Base-by-base conservation (phyloP, 169 alveolate species). In the Plasmodium ovale region DNA sequence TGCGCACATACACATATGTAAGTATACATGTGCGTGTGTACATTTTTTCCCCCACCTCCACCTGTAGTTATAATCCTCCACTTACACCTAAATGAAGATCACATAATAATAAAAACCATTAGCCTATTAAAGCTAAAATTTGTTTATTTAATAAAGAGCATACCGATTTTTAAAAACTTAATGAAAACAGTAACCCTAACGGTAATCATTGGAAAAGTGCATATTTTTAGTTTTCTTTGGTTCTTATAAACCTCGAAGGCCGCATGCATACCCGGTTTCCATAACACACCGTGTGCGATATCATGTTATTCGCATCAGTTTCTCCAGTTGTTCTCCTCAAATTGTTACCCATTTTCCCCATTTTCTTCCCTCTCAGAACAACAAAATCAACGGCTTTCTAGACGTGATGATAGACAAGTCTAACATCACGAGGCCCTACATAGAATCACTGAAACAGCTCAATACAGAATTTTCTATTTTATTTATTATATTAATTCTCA, bases 381-480 rank as follows among this genome's bases (percentile, higher is more conserved):
- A 7, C 5, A 65, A 64, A 79, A 79, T 65, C 33, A 49, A 79
- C 44, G 23, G 14, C 31, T 58, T 79, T 31, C 47, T 79, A 58
- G 89, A 64, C 37, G 23, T 21, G 1, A 10, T 29, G 44, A 79
- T 47, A n/a, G 12, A 6, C 9, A 64, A 79, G 6, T 49, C 72
- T 37, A 51, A 64, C n/a, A 9, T 79, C n/a, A 49, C 37, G 19
- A 62, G 33, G 59, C 89, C 89, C 7, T 79, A 79, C 58, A 33
- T 79, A 51, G 89, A 79, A 65, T 70, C 89, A 12, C 42, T 79
- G 16, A 62, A 79, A 25, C 60, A 42, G 25, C 23, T 79, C 14
- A 79, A 64, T 42, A 79, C 89, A 6, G 89, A 79, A 51, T 79
- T 79, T 70, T 64, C 82, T 9, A 44, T 79, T 64, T 49, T 79